These are phyloP conservation scores for Clohesyomyces aquaticus DNA, from an alignment of 495 filamentous ascomycete genomes.

Conservation along the genomic window DNA sequence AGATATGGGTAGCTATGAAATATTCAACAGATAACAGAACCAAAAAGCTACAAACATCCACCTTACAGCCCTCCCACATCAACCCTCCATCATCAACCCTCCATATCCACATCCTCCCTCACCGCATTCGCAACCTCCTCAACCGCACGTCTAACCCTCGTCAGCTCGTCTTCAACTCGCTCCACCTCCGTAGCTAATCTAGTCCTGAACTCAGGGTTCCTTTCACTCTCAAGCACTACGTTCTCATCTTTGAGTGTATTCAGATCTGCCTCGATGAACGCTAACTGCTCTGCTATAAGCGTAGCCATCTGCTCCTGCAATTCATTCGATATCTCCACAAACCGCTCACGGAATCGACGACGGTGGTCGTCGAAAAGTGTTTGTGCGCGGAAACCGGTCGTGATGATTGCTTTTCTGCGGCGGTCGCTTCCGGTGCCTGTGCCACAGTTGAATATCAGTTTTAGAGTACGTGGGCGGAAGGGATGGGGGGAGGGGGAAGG, in stretches of 20 bases:
- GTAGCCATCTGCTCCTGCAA: neutral
- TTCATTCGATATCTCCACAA: neutral
- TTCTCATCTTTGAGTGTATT: neutral
- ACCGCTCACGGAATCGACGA: neutral
- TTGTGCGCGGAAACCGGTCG: neutral
- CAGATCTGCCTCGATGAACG: neutral
- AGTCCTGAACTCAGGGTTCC: too few relatives aligned
- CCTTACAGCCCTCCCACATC: too few relatives aligned
- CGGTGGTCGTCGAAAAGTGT: neutral
- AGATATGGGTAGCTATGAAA: too few relatives aligned
- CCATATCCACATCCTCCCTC: too few relatives aligned
- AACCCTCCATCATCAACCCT: too few relatives aligned
- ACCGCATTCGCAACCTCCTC: too few relatives aligned
- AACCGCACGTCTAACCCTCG: too few relatives aligned
- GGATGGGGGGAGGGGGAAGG: too few relatives aligned
- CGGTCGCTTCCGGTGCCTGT: neutral
- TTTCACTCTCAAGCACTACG: neutral
- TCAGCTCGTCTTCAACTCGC: too few relatives aligned
- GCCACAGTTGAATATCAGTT: neutral
- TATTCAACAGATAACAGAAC: too few relatives aligned
- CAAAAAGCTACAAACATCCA: too few relatives aligned
- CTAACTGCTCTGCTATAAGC: neutral
- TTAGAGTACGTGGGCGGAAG: neutral
- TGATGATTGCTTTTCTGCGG: neutral
- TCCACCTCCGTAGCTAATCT: too few relatives aligned